Base-by-base conservation (phyloP, 257 asterid genomes). In the Echites panduratus region DNA sequence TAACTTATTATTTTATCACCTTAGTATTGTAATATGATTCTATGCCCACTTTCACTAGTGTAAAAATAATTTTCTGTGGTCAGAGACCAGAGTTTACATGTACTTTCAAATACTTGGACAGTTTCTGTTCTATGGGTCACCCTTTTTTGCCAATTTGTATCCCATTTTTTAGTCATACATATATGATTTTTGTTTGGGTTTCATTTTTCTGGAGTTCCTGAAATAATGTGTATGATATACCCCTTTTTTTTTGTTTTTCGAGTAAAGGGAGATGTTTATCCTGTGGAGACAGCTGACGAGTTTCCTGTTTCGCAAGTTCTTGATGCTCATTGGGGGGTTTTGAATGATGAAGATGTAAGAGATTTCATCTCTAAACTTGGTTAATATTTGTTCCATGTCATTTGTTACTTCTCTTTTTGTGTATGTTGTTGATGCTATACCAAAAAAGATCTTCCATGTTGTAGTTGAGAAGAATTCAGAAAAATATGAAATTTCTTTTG, bases 261-360 rank as follows among this genome's bases (percentile, higher is more conserved):
- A 70, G 43, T 79, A 85, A 79, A 93, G 97, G 98, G 98, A 85
- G 97, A 93, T 79, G 98, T 94, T 81, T 94, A 94, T 82, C 98
- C 98, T 9, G 88, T 94, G 75, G 98, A 91, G 82, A 74, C 85
- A 20, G 76, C 78, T 59, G 91, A 86, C 70, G 88, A 77, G 70
- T 66, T 77, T 79, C 72, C 85, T 67, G 38, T 89, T 76, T 81
- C 76, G 74, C 96, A 89, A 87, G 93, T 94, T 80, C 98, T 94
- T 66, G 98, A 94, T 88, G 98, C 97, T 81, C 97, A 94, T 77
- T 94, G 98, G 98, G 98, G 98, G 78, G 88, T 91, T 79, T 89
- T 94, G 80, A 81, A 85, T 81, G 98, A 89, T 68, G 96, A 90
- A 6, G 97, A 91, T 83, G 98, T 94, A 86, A 88, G 96, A 44